These are phyloP conservation scores for Backusella tuberculispora DNA, from an alignment of 192 early-diverging fungal genomes.

Conservation along the genomic window DNA sequence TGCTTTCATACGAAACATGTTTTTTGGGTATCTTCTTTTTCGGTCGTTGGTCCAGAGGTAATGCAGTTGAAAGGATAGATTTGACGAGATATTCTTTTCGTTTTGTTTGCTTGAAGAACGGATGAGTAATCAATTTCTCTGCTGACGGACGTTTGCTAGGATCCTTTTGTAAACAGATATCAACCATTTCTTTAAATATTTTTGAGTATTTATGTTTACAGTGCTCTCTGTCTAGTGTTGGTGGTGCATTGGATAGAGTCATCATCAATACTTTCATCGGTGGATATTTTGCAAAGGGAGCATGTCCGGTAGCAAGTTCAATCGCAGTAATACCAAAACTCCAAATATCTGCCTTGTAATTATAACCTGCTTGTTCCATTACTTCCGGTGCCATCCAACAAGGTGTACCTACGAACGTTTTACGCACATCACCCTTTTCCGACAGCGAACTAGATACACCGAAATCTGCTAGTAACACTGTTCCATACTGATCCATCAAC, in stretches of 20 bases:
- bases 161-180: conserved; percentile 79
- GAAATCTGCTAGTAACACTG: conserved; percentile 67
- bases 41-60: conserved; percentile 69
- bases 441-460: conserved; percentile 69
- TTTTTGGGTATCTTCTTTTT: conserved; percentile 58
- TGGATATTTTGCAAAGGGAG: conserved; percentile 87
- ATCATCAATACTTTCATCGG: conserved; percentile 87
- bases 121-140: conserved; percentile 73
- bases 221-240: conserved; percentile 77
- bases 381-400: conserved; percentile 80
- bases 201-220: conserved; percentile 78
- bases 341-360: conserved; percentile 92
- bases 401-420: conserved; percentile 76
- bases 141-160: conserved; percentile 74
- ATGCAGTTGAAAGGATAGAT: conserved; percentile 59
- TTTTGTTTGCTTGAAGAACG: conserved; percentile 80
- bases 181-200: conserved; percentile 86
- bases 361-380: conserved; percentile 90
- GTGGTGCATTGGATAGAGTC: conserved; percentile 84
- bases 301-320: conserved; percentile 85
- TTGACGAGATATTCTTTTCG: conserved; percentile 66
- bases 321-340: conserved; percentile 88
- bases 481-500: conserved; percentile 68
- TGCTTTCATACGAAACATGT: conserved; percentile 45
- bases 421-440: conserved; percentile 65